phyloP scores from a whole-genome alignment of 2,329 filamentous ascomycete species.

The Apiospora marii region DNA sequence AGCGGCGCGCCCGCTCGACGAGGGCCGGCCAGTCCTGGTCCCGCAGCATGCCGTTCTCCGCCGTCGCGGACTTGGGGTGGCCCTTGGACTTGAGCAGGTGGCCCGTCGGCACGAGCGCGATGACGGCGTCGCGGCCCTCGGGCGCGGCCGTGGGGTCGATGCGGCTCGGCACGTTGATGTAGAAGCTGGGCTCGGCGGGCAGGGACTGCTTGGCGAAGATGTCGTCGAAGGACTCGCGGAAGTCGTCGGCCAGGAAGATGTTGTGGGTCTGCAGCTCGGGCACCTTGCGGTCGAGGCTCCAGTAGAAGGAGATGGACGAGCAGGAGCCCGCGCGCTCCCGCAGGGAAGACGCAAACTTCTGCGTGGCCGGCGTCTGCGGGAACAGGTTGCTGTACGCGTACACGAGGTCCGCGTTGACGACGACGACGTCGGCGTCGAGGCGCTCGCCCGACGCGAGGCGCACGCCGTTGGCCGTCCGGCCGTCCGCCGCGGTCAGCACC shows the following conservation, averaged over 20 bases:
- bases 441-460: conserved; percentile 63
- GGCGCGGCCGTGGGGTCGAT: conserved; percentile 75
- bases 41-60: conserved; percentile 40
- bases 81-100: conserved; percentile 64
- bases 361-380: conserved; percentile 48
- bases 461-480: conserved; percentile 65
- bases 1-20: conserved; percentile 63
- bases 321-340: conserved; percentile 66
- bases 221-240: conserved; percentile 75
- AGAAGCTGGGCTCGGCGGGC: conserved; percentile 75
- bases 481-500: conserved; percentile 61
- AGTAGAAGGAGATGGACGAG: conserved; percentile 81
- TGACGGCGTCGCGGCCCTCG: conserved; percentile 67
- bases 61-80: conserved; percentile 32
- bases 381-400: conserved; percentile 78
- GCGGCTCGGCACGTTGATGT: conserved; percentile 77
- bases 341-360: conserved; percentile 48
- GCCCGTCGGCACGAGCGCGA: conserved; percentile 76
- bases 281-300: conserved; percentile 68
- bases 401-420: conserved; percentile 77
- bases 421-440: conserved; percentile 70
- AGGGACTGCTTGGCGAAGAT: conserved; percentile 76
- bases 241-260: conserved; percentile 79
- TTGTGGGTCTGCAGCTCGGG: conserved; percentile 75
- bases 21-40: conserved; percentile 69